phyloP scores from a whole-genome alignment of 352 stramenopile species.

The Peronospora belbahrii region DNA sequence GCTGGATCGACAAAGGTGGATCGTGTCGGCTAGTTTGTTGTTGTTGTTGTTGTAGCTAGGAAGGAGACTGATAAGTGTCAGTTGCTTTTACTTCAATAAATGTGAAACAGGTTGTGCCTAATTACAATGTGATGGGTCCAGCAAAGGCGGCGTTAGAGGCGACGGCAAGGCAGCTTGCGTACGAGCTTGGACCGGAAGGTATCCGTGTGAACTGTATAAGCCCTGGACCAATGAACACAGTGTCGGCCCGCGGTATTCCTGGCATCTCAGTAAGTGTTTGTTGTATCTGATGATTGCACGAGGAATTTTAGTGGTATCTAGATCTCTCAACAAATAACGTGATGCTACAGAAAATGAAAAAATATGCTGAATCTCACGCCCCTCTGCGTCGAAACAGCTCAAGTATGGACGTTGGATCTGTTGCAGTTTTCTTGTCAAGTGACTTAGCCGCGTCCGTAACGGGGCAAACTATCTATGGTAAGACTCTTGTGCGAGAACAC shows the following conservation, averaged over 20 bases:
- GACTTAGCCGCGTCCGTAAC: conserved; percentile 71
- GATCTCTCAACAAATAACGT: not conserved
- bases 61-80: conserved; percentile 1
- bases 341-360: conserved; percentile 65
- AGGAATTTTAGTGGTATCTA: no score
- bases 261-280: conserved; percentile 59
- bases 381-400: conserved; percentile 70
- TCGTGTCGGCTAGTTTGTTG: not conserved
- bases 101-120: conserved; percentile 56
- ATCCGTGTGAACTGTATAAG: conserved; percentile 89
- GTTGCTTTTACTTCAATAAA: conserved; percentile 8
- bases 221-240: conserved; percentile 85
- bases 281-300: not conserved
- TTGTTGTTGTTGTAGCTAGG: not conserved
- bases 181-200: conserved; percentile 61
- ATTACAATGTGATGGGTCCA: conserved; percentile 90
- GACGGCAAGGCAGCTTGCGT: conserved; percentile 71
- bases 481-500: conserved; percentile 1
- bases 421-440: conserved; percentile 75
- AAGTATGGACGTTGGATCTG: conserved; percentile 65
- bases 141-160: conserved; percentile 87
- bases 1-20: conserved; percentile 55
- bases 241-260: conserved; percentile 86
- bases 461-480: conserved; percentile 86
- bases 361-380: conserved; percentile 54